Base-by-base conservation (phyloP, 2,329 filamentous ascomycete species). In the Neofusicoccum umdonicola region DNA sequence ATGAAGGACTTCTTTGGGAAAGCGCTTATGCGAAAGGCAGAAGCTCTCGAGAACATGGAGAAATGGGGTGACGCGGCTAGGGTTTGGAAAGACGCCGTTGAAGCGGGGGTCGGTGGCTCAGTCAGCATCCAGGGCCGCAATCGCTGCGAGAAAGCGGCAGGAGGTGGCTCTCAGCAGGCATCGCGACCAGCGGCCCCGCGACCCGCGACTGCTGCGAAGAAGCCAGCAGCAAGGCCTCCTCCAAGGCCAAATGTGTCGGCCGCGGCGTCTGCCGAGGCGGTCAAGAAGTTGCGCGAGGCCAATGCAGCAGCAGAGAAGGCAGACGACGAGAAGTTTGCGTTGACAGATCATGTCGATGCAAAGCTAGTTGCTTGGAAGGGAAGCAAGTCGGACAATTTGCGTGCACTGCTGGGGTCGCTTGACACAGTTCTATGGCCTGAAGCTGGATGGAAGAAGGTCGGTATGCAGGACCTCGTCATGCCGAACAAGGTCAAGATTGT, bases 1-100 rank as follows among this genome's bases (percentile, higher is more conserved):
- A 96, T 99, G 91, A 90, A 87, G 68, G 93, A 97, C 17, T 91
- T 97, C 67, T 98, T 90, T 73, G 93, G 92, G 62, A 99, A 98
- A 77, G 94, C 94, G 0, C 81, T 98, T 35, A 94, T 91, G 79
- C 90, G 95, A 62, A 98, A 98, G 80, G 95, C 95, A 0, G 95
- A 99, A 78, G 95, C 93, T 1, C 83, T 98, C 7, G 95, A 99
- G 77, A 90, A 97, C 73, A 90, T 99, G 83, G 95, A 99, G 79
- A 92, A 90, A 74, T 99, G 94, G 94, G 79, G 81, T 2, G 94
- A 98, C 58, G 95, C 95, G 1, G 88, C 87, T 0, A 80, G 82
- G 1, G 88, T 91, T 0, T 99, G 95, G 95, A 88, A 89, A 71
- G 81, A 86, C 63, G 93, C 92, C 39, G 90, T 98, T 1, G 90